phyloP scores from a whole-genome alignment of 2,329 filamentous ascomycete species.

The Orbilia oligospora region DNA sequence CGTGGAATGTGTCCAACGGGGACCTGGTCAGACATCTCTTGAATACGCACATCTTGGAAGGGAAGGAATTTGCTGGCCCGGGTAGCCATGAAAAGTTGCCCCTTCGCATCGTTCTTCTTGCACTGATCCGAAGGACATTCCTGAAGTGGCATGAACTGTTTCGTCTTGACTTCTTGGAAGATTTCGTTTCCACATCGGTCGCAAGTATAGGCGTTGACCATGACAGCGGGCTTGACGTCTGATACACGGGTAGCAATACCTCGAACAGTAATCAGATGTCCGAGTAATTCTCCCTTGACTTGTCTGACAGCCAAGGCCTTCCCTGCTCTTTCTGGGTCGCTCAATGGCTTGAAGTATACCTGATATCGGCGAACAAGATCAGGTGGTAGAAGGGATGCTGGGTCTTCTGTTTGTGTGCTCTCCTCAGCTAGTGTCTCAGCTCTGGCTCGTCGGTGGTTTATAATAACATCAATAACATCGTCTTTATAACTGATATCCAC shows the following conservation, averaged over 20 bases:
- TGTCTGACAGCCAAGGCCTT: constrained; percentile 90
- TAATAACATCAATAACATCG: constrained; percentile 95
- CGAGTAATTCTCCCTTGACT: constrained; percentile 91
- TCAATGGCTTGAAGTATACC: constrained; percentile 92
- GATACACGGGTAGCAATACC: constrained; percentile 96
- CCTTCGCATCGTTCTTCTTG: constrained; percentile 89
- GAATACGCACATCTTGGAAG: constrained; percentile 98
- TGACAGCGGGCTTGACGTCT: constrained; percentile 97
- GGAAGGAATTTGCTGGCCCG: constrained; percentile 95
- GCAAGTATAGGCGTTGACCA: constrained; percentile 97
- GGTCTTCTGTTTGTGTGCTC: constrained; percentile 75
- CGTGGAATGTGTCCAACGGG: constrained; percentile 97
- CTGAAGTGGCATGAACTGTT: constrained; percentile 88
- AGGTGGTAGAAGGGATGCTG: constrained; percentile 86
- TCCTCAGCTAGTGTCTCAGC: constrained; percentile 80
- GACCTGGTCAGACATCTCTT: constrained; percentile 99
- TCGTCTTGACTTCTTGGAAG: constrained; percentile 93
- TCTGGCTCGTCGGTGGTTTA: constrained; percentile 88
- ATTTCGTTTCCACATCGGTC: constrained; percentile 97
- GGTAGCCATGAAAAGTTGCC: constrained; percentile 93
- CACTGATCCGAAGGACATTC: constrained; percentile 93
- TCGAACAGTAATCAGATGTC: constrained; percentile 91
- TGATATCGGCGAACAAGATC: constrained; percentile 95
- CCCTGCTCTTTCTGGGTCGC: constrained; percentile 72
- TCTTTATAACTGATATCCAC: constrained; percentile 93